Percentiles rank a stretch among this genome's conserved stretches.
Evolutionary conservation across 176 grass and related monocot species (phyloP).

Genomic region (Zea luxurians): DNA sequence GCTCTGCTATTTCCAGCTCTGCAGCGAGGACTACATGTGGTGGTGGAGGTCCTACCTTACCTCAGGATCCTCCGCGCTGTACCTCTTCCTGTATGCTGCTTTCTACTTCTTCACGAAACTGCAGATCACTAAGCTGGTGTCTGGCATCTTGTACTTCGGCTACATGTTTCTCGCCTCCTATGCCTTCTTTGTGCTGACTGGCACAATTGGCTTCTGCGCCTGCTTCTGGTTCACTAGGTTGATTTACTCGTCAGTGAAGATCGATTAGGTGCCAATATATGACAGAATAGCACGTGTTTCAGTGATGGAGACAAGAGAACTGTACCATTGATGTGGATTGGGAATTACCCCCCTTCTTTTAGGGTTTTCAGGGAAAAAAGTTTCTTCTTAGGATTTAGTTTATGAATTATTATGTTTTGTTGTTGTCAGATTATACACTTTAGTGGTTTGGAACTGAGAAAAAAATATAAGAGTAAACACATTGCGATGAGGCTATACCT

Average conservation of each 20-base stretch:
- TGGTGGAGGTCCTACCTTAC: constrained; percentile 80
- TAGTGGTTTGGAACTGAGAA: constrained; percentile 13
- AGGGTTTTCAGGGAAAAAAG: constrained; percentile 38
- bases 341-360: constrained; percentile 34
- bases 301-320: constrained; percentile 16
- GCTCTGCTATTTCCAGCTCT: constrained; percentile 77
- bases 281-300: constrained; percentile 29
- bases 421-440: constrained; percentile 43
- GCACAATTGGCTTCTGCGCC: constrained; percentile 65
- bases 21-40: constrained; percentile 71
- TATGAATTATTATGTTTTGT: constrained; percentile 37
- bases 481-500: constrained; percentile 15
- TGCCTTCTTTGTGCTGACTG: constrained; percentile 63
- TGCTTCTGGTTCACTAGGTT: constrained; percentile 71
- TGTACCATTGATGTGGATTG: constrained; percentile 50
- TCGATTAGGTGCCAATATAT: constrained; percentile 40
- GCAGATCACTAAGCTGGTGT: constrained; percentile 69
- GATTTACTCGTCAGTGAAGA: constrained; percentile 74
- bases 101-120: constrained; percentile 75
- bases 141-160: constrained; percentile 64
- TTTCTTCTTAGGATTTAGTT: constrained; percentile 35
- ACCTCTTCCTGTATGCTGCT: constrained; percentile 58
- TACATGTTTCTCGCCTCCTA: constrained; percentile 73
- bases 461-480: constrained; percentile 29
- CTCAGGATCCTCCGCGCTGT: constrained; percentile 52